These are phyloP conservation scores for Paratinospora sagittata DNA, from an alignment of 164 flowering plant species.

Conservation along the genomic window DNA sequence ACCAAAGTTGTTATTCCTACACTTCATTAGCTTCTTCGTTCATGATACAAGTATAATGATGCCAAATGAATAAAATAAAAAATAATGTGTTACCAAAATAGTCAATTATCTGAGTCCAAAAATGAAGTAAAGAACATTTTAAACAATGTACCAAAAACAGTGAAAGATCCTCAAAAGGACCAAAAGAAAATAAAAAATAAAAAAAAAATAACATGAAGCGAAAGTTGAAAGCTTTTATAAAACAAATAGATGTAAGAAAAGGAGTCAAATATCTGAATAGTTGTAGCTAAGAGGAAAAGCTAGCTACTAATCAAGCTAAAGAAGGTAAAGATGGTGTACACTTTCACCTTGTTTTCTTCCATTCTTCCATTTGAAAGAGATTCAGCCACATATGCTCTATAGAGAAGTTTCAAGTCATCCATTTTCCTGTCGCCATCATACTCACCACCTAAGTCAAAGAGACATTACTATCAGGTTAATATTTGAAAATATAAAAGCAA, in stretches of 20 bases:
- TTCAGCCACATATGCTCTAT: slow-evolving; percentile 70
- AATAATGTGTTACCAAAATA: not conserved
- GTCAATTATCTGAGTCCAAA: no score
- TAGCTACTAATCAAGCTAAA: not conserved
- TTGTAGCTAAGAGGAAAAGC: not conserved
- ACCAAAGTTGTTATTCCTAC: not conserved
- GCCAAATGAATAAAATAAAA: not conserved
- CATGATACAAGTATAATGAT: not conserved
- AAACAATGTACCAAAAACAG: no score
- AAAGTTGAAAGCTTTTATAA: not conserved
- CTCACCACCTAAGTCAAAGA: slow-evolving; percentile 71
- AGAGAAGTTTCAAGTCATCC: slow-evolving; percentile 86
- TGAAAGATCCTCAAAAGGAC: not conserved
- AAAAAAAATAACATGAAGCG: no score
- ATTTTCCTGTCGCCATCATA: slow-evolving; percentile 76
- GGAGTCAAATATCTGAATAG: not conserved
- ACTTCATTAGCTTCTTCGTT: not conserved
- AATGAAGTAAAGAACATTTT: not conserved
- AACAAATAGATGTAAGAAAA: not conserved
- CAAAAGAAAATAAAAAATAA: no score
- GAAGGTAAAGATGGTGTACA: not conserved
- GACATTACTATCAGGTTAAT: slow-evolving; percentile 4
- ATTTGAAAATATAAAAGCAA: not conserved
- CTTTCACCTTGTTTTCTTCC: slow-evolving; percentile 67
- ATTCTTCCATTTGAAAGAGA: slow-evolving; percentile 68